Base-by-base conservation (phyloP, 352 stramenopile genomes). In the Elongisporangium undulatum region DNA sequence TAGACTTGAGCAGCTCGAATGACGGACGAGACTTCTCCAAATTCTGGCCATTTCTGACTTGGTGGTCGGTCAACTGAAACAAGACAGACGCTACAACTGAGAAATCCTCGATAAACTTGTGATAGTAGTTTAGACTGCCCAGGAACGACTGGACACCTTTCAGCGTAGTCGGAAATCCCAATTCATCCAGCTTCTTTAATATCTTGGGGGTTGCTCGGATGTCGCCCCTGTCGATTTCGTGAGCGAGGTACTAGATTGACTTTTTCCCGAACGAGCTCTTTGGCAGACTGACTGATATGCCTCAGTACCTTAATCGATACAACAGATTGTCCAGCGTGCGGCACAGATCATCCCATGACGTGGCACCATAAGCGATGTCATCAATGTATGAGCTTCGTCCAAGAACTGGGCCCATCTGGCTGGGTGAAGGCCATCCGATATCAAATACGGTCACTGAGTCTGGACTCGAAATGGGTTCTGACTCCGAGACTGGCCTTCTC, bases 81-180 rank as follows among this genome's bases (percentile, higher is more conserved):
- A 73, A 19, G 15, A 56, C 52, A 0, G 51, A 45, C 1, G 58
- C 54, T n/a, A 73, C 59, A 0, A 66, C 49, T 1, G 60, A 49
- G 9, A 64, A 66, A 21, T 71, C 23, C 21, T 76, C 58, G 6
- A 73, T 62, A 19, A 71, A 72, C n/a, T 59, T 56, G 21, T 41
- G 58, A n/a, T 75, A 75, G 49, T 72, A 72, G 20, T 68, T 66
- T 0, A 68, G n/a, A 2, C 61, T 60, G 0, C 59, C 59, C 0
- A 76, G 17, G 21, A 72, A 73, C 0, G 56, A 56, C 26, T 73
- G 62, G 2, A 68, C 58, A 13, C 59, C 59, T 15, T 68, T 70
- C 3, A 70, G 62, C 0, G 55, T 56, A 9, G 6, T 50, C 0
- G 61, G 58, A 19, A 72, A 72, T 20, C 39, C 17, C 10, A 69